phyloP scores from a whole-genome alignment of 2,329 filamentous ascomycete genomes.

The Aspergillus tubingensis region DNA sequence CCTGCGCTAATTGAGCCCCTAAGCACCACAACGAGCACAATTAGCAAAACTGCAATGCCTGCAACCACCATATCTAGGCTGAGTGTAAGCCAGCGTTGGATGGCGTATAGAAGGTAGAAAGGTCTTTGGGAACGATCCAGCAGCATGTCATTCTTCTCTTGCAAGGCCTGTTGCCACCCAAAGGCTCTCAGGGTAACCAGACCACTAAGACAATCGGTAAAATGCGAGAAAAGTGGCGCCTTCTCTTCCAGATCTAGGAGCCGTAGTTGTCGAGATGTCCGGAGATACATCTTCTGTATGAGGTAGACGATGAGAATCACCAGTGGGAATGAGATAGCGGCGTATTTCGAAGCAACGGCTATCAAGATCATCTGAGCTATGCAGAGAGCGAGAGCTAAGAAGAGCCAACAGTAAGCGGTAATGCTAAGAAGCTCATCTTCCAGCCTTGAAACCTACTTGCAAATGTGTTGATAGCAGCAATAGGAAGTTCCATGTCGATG shows the following conservation, averaged over 20 bases:
- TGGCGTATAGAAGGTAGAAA: conserved; percentile 58
- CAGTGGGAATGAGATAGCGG: conserved; percentile 55
- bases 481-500: conserved; percentile 48
- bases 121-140: conserved; percentile 59
- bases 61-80: conserved; percentile 55
- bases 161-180: conserved; percentile 52
- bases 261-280: conserved; percentile 62
- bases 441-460: conserved; percentile 28
- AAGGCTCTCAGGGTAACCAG: conserved; percentile 60
- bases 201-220: conserved; percentile 59
- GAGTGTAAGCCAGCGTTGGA: conserved; percentile 61
- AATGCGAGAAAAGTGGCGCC: conserved; percentile 59
- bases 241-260: conserved; percentile 65
- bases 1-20: conserved; percentile 49
- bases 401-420: not conserved
- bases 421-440: not conserved
- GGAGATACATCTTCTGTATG: conserved; percentile 60
- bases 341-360: conserved; percentile 49
- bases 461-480: conserved; percentile 44
- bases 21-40: conserved; percentile 52
- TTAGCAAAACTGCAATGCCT: conserved; percentile 50
- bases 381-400: conserved; percentile 31
- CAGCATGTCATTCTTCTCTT: conserved; percentile 49
- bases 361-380: conserved; percentile 54
- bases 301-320: conserved; percentile 50